Percentiles rank a stretch among this genome's conserved stretches.
These are phyloP conservation scores for Neurospora sp. DNA, from an alignment of 495 filamentous ascomycete species.

Conservation along the genomic window DNA sequence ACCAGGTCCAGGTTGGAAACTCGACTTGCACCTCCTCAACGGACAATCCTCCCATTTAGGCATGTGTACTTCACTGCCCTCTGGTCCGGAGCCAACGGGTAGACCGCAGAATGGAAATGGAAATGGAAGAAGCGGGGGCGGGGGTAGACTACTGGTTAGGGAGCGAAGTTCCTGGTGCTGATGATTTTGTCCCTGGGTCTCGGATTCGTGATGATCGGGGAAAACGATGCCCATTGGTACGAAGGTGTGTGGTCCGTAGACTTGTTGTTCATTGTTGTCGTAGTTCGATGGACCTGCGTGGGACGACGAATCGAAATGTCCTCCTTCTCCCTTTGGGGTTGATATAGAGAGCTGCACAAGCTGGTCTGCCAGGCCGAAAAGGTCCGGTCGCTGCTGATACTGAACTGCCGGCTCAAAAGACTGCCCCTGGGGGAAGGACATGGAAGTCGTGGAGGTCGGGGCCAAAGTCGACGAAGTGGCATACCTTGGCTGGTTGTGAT, in stretches of 20 bases:
- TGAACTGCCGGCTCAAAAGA: not conserved
- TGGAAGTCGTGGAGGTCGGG: not conserved
- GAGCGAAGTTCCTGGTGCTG: not conserved
- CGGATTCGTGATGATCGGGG: not conserved
- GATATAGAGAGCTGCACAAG: not conserved
- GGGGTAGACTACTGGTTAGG: not conserved
- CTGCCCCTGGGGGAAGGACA: not conserved
- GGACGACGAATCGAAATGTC: not conserved
- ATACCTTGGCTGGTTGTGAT: not conserved
- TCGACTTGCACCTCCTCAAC: slow-evolving; percentile 1
- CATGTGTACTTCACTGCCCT: slow-evolving; percentile 17
- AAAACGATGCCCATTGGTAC: not conserved
- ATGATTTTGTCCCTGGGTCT: not conserved
- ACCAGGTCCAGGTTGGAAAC: not conserved
- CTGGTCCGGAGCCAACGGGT: slow-evolving; percentile 34
- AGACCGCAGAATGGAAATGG: slow-evolving; percentile 16
- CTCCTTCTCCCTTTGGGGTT: too few species aligned
- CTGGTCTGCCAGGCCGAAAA: not conserved
- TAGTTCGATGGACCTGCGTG: not conserved
- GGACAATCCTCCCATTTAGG: slow-evolving; percentile 13
- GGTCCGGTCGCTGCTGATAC: not conserved
- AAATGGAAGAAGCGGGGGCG: not conserved
- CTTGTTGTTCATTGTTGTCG: not conserved
- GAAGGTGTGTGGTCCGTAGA: not conserved
- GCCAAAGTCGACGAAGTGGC: not conserved